Evolutionary conservation across 2,329 filamentous ascomycete species (phyloP).

Genomic region (Talaromyces sp.): DNA sequence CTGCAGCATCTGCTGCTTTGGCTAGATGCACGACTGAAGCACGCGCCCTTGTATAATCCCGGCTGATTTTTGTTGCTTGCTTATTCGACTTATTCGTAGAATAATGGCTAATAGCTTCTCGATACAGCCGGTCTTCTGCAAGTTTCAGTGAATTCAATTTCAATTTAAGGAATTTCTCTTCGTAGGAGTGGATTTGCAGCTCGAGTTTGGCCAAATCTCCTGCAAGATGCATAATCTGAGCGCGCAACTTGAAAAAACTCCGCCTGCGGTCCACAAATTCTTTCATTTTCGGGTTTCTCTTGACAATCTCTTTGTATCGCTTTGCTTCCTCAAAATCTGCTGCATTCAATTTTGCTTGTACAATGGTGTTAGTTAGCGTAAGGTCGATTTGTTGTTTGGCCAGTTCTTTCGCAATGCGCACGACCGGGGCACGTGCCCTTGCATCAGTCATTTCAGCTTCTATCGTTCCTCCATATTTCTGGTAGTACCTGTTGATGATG

Average conservation of each 20-base stretch:
- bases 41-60: not conserved
- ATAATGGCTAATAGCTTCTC: not conserved
- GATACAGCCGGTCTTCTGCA: constrained; percentile 24
- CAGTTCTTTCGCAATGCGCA: constrained; percentile 19
- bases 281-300: not conserved
- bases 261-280: not conserved
- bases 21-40: constrained; percentile 19
- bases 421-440: not conserved
- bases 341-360: constrained; percentile 1
- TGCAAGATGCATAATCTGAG: constrained; percentile 29
- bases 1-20: not conserved
- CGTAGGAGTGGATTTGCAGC: not conserved
- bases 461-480: not conserved
- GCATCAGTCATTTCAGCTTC: not conserved
- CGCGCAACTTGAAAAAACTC: not conserved
- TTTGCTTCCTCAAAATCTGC: not conserved
- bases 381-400: constrained; percentile 23
- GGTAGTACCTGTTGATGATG: not conserved
- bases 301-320: constrained; percentile 24
- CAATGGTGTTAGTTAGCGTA: constrained; percentile 19
- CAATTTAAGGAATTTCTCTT: not conserved
- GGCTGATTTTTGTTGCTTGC: not conserved
- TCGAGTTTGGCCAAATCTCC: not conserved
- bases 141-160: not conserved
- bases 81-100: not conserved